These are phyloP conservation scores for Chaetomiaceae sp. DNA, from an alignment of 2,329 filamentous ascomycete species.

Conservation along the genomic window DNA sequence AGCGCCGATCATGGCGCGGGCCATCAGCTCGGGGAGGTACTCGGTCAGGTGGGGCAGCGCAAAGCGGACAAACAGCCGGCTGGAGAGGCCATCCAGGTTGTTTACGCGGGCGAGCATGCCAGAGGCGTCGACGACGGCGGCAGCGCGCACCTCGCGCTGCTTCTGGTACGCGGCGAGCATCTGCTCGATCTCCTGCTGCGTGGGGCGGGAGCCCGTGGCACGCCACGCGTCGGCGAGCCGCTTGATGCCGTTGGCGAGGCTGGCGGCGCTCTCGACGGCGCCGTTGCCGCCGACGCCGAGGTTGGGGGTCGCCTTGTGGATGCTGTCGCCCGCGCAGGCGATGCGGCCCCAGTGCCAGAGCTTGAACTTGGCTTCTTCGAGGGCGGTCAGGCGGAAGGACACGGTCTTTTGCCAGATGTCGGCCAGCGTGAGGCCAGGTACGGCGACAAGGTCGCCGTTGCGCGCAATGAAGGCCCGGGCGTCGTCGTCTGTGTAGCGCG, in stretches of 20 bases:
- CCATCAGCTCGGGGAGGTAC: slow-evolving; percentile 6
- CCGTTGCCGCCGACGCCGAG: slow-evolving; percentile 17
- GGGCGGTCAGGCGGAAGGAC: slow-evolving; percentile 6
- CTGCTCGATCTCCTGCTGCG: slow-evolving; percentile 5
- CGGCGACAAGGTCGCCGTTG: slow-evolving; percentile 7
- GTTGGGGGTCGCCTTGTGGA: slow-evolving; percentile 21
- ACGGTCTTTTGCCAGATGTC: slow-evolving; percentile 15
- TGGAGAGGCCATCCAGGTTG: slow-evolving; percentile 5
- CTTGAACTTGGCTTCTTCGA: slow-evolving; percentile 19
- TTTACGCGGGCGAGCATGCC: slow-evolving; percentile 1
- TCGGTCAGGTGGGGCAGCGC: slow-evolving; percentile 10
- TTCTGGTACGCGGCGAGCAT: slow-evolving; percentile 12
- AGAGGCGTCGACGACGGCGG: slow-evolving; percentile 3
- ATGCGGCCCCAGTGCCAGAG: slow-evolving; percentile 20
- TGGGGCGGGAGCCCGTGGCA: neutral
- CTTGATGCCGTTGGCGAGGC: slow-evolving; percentile 17
- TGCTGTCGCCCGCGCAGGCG: slow-evolving; percentile 15
- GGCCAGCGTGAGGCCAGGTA: slow-evolving; percentile 7
- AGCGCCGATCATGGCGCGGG: slow-evolving; percentile 10
- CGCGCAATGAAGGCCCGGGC: slow-evolving; percentile 7
- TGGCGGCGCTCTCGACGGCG: slow-evolving; percentile 18
- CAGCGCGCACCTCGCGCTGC: slow-evolving; percentile 7
- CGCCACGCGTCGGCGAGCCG: slow-evolving; percentile 2
- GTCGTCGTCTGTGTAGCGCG: slow-evolving; percentile 16
- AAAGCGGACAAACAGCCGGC: slow-evolving; percentile 1